Percentiles rank a stretch among this genome's conserved stretches.
phyloP scores from a whole-genome alignment of 345 rosid species.

The Cardamine chenopodiifolia region DNA sequence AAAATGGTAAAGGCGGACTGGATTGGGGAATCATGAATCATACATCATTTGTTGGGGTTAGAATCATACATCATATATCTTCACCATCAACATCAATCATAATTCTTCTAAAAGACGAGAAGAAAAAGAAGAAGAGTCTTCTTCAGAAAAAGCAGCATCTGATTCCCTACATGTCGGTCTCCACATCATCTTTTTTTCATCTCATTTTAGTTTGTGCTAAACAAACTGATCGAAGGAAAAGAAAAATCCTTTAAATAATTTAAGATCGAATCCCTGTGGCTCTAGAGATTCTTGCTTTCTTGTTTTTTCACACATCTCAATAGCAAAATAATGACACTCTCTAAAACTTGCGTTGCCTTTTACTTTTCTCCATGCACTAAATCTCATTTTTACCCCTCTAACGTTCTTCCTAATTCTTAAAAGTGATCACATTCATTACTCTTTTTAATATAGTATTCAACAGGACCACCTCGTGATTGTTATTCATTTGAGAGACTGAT shows the following conservation, averaged over 20 bases:
- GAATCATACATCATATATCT: not conserved
- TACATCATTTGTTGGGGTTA: not conserved
- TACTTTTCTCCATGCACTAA: slow-evolving; percentile 43
- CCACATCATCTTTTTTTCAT: slow-evolving; percentile 15
- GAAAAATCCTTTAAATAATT: slow-evolving; percentile 5
- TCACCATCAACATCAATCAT: slow-evolving; percentile 33
- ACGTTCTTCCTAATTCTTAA: slow-evolving; percentile 22
- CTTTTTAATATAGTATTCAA: slow-evolving; percentile 31
- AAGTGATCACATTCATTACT: slow-evolving; percentile 29
- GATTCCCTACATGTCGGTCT: slow-evolving; percentile 45
- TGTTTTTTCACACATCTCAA: slow-evolving; percentile 35
- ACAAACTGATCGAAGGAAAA: slow-evolving; percentile 23
- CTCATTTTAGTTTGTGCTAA: slow-evolving; percentile 35
- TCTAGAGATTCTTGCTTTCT: slow-evolving; percentile 33
- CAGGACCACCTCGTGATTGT: slow-evolving; percentile 36
- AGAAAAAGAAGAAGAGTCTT: slow-evolving; percentile 42
- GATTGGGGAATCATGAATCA: not conserved
- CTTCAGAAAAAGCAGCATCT: slow-evolving; percentile 38
- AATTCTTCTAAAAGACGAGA: slow-evolving; percentile 31
- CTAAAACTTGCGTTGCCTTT: slow-evolving; percentile 33
- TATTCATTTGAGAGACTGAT: slow-evolving; percentile 3
- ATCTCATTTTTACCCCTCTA: slow-evolving; percentile 29
- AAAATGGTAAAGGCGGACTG: not conserved
- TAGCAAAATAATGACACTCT: slow-evolving; percentile 22
- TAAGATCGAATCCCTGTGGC: slow-evolving; percentile 10